Conservation (phyloP, 345 rosid species). For the Orychophragmus violaceus region DNA sequence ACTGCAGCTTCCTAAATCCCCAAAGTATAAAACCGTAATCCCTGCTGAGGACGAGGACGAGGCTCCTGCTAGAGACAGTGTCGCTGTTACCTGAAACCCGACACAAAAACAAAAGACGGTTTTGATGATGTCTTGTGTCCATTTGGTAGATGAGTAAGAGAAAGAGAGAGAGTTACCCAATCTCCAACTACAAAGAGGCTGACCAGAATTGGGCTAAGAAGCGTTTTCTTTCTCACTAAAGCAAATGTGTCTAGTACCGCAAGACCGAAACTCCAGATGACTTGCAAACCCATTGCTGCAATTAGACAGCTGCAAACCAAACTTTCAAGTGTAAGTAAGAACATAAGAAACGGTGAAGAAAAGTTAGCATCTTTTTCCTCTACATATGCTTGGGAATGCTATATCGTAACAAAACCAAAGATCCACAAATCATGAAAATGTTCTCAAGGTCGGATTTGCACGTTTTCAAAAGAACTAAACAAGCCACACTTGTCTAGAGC, state of each 20-base stretch:
- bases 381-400: background rate
- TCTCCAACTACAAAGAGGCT: conserved; percentile 89
- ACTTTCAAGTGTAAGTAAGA: background rate
- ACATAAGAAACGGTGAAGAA: background rate
- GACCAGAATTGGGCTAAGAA: conserved; percentile 47
- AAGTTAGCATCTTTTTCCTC: background rate
- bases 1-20: conserved; percentile 48
- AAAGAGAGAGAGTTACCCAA: conserved; percentile 43
- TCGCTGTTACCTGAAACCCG: conserved; percentile 50
- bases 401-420: background rate
- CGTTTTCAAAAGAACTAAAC: background rate
- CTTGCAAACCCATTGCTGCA: conserved; percentile 88
- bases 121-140: background rate
- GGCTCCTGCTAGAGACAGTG: conserved; percentile 66
- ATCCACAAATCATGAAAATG: background rate
- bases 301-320: conserved; percentile 58
- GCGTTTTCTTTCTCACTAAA: conserved; percentile 48
- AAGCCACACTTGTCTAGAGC: background rate
- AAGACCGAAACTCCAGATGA: conserved; percentile 78
- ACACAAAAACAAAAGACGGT: background rate
- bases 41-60: conserved; percentile 67
- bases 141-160: background rate
- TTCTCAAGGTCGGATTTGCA: background rate
- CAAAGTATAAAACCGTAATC: conserved; percentile 47
- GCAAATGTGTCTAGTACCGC: conserved; percentile 57